Percentiles rank a stretch among this genome's conserved stretches.
These are phyloP conservation scores for Saccharomyces pastorianus DNA, from an alignment of 1,139 yeast genomes.

Conservation along the genomic window DNA sequence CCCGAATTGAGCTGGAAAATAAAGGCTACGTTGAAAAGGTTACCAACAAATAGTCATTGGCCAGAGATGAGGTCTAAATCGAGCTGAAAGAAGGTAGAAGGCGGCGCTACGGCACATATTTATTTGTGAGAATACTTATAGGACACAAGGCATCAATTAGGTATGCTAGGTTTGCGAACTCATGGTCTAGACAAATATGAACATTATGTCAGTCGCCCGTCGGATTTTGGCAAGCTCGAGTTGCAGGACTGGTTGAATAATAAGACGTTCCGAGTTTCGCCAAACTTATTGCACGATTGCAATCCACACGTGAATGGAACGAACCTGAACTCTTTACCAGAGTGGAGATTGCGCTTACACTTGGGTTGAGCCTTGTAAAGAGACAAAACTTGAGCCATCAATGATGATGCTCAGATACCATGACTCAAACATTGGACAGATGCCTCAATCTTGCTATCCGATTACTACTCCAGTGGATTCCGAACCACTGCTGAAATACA, in stretches of 20 bases:
- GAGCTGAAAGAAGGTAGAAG: neutral
- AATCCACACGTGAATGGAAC: neutral
- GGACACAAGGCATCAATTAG: neutral
- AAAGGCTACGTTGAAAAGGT: neutral
- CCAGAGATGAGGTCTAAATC: neutral
- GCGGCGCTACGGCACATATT: neutral
- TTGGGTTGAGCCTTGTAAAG: neutral
- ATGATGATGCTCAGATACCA: neutral
- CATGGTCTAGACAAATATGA: neutral
- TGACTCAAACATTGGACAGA: neutral
- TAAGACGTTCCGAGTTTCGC: neutral
- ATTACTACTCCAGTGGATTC: neutral
- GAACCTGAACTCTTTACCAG: neutral
- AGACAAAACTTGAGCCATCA: neutral
- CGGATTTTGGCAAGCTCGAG: neutral
- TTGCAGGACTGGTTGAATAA: neutral
- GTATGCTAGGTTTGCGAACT: neutral
- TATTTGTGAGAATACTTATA: too few species aligned
- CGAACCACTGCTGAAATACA: neutral
- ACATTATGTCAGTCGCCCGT: neutral
- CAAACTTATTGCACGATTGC: neutral
- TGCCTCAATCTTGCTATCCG: neutral
- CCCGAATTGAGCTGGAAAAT: neutral
- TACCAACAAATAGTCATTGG: neutral
- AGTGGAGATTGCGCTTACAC: neutral